Conservation (phyloP, 2,329 filamentous ascomycete species). For the Neonectria magnoliae region DNA sequence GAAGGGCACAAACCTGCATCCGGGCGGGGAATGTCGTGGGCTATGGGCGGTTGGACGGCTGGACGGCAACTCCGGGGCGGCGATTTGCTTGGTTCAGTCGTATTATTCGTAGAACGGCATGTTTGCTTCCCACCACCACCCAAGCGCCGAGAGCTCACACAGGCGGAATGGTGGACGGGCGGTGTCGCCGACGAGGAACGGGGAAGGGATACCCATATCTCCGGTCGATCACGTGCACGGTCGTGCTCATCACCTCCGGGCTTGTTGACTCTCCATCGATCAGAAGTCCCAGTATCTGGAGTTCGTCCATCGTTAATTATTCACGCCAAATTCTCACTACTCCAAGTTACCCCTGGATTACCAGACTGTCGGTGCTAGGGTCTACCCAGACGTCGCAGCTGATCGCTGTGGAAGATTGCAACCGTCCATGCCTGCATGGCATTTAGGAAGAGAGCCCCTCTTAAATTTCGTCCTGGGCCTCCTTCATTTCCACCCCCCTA, state of each 20-base stretch:
- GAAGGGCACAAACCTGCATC: conserved; percentile 1
- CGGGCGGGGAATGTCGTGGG: conserved; percentile 13
- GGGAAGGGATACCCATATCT: not conserved
- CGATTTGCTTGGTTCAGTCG: conserved; percentile 4
- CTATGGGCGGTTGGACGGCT: conserved; percentile 8
- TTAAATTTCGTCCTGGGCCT: not conserved
- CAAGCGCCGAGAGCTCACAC: not conserved
- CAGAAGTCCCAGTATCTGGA: not conserved
- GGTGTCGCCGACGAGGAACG: conserved; percentile 18
- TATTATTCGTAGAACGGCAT: not conserved
- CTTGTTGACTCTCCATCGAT: not conserved
- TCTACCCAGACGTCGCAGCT: not conserved
- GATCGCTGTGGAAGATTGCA: conserved; percentile 10
- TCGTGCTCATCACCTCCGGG: not conserved
- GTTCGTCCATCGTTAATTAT: not conserved
- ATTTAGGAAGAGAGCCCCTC: conserved; percentile 1
- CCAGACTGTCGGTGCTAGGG: not conserved
- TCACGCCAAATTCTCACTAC: not conserved
- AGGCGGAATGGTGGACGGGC: not conserved
- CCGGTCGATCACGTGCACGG: conserved; percentile 4
- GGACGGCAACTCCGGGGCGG: conserved; percentile 12
- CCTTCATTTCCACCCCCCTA: conserved; percentile 16
- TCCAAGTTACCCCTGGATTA: not conserved
- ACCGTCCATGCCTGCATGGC: conserved; percentile 1
- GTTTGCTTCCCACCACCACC: not conserved